A percentile compares a stretch with the other conserved stretches of the same genome.
These are phyloP conservation scores for Volvox reticuliferus DNA, from an alignment of 139 green algal genomes.

Conservation along the genomic window DNA sequence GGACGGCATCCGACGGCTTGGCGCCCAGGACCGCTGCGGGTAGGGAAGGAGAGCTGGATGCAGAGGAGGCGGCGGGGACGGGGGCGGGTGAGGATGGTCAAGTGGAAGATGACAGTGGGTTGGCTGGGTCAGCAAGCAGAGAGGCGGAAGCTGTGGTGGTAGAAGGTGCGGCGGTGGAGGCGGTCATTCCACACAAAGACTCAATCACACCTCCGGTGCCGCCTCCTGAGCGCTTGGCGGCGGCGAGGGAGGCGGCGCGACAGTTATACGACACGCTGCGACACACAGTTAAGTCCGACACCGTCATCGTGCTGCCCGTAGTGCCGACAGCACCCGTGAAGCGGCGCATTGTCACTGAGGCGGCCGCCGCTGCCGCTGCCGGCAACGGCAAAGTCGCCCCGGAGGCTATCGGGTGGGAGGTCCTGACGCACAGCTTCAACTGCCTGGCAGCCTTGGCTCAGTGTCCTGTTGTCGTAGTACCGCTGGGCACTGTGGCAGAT, in stretches of 20 bases:
- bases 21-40: background rate
- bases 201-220: background rate
- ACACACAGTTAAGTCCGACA: conserved; percentile 64
- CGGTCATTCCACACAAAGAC: background rate
- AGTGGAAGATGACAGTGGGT: too few species aligned
- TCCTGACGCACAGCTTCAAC: conserved; percentile 30
- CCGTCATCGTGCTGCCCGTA: conserved; percentile 67
- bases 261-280: conserved; percentile 64
- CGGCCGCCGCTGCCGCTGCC: background rate
- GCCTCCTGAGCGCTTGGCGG: conserved; percentile 27
- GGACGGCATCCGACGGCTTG: background rate
- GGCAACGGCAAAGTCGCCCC: background rate
- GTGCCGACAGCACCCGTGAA: conserved; percentile 51
- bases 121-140: too few species aligned
- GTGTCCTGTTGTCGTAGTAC: conserved; percentile 61
- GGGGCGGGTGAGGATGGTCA: too few species aligned
- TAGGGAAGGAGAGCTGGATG: background rate
- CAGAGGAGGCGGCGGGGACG: background rate
- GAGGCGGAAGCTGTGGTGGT: background rate
- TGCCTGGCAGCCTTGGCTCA: conserved; percentile 57
- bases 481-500: conserved; percentile 57
- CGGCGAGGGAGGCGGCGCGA: conserved; percentile 32
- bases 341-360: background rate
- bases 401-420: background rate
- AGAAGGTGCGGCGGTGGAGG: background rate